phyloP scores from a whole-genome alignment of 2,329 filamentous ascomycete species.

The Colletotrichum sp. region DNA sequence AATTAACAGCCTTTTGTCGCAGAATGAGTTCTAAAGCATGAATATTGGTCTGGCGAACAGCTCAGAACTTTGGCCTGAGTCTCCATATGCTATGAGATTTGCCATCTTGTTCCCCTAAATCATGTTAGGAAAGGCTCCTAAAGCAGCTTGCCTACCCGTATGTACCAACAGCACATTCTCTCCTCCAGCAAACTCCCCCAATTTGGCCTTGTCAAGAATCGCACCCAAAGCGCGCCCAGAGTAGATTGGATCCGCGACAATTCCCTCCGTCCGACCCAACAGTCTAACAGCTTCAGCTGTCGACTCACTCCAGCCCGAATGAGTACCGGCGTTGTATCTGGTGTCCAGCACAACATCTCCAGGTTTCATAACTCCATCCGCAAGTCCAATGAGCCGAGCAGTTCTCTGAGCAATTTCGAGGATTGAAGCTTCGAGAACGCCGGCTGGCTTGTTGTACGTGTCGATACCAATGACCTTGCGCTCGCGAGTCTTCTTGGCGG shows the following conservation, averaged over 20 bases:
- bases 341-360: not conserved
- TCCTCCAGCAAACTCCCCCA: not conserved
- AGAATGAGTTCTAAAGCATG: no score
- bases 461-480: not conserved
- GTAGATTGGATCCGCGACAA: not conserved
- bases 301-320: not conserved
- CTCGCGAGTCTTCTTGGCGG: not conserved
- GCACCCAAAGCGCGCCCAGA: not conserved
- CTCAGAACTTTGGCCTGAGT: rapidly evolving
- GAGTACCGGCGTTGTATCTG: not conserved
- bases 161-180: not conserved
- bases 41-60: rapidly evolving
- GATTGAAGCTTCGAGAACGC: not conserved
- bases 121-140: not conserved
- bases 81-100: not conserved
- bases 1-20: rapidly evolving
- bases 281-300: not conserved
- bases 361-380: not conserved
- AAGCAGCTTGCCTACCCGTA: not conserved
- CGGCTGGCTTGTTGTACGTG: not conserved
- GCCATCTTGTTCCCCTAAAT: not conserved
- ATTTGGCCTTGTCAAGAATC: not conserved
- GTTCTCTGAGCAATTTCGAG: not conserved
- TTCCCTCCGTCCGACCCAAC: not conserved
- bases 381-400: not conserved